Conservation (phyloP, 345 rosid genomes). For the Passiflora organensis region DNA sequence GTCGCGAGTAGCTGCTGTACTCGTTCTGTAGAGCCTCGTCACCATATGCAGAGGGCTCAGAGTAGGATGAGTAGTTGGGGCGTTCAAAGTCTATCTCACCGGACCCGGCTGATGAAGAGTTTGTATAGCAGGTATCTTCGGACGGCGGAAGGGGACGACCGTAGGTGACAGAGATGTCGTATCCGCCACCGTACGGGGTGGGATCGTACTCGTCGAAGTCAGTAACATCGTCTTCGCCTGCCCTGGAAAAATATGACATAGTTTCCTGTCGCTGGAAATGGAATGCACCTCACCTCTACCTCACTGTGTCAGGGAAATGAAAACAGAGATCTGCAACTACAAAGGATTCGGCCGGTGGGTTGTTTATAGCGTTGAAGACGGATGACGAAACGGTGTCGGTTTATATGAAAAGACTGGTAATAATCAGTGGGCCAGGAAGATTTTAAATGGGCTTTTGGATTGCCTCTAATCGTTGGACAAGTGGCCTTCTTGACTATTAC, state of each 20-base stretch:
- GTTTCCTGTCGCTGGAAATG: neutral
- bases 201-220: conserved; percentile 87
- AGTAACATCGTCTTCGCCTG: conserved; percentile 43
- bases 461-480: too few species aligned
- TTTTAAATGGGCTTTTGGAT: too few species aligned
- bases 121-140: conserved; percentile 61
- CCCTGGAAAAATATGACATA: conserved; percentile 73
- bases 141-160: conserved; percentile 77
- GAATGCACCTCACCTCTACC: neutral
- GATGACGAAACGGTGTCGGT: too few species aligned
- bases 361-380: too few species aligned
- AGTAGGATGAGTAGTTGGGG: conserved; percentile 55
- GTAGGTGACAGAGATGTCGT: conserved; percentile 55
- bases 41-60: conserved; percentile 66
- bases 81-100: conserved; percentile 59
- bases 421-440: too few species aligned
- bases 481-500: too few species aligned
- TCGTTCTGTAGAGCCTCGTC: conserved; percentile 59
- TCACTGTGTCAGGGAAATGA: too few species aligned
- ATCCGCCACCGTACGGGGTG: conserved; percentile 91
- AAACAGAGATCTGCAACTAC: too few species aligned
- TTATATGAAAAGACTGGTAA: too few species aligned
- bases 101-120: conserved; percentile 25
- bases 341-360: too few species aligned
- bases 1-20: conserved; percentile 74